A percentile compares a stretch with the other conserved stretches of the same genome.
Conservation (phyloP, 2,329 filamentous ascomycete species). For the Diaporthe aspalathi region DNA sequence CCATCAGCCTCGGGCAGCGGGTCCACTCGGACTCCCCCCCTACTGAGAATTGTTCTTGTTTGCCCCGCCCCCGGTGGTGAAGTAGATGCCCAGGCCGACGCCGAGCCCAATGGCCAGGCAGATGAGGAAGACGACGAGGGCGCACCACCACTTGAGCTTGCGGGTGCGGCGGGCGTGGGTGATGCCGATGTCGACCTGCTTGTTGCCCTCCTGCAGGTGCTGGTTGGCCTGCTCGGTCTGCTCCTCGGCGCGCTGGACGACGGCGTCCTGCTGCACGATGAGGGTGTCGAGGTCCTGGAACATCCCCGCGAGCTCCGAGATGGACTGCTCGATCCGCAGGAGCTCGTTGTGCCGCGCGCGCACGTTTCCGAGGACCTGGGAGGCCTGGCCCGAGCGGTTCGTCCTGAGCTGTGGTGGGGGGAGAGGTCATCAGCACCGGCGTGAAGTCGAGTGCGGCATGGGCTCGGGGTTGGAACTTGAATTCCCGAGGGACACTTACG, state of each 20-base stretch:
- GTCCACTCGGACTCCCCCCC: conserved; percentile 22
- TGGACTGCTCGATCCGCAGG: conserved; percentile 80
- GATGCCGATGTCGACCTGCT: conserved; percentile 76
- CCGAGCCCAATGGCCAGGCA: conserved; percentile 65
- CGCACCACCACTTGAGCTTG: conserved; percentile 86
- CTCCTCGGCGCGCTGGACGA: conserved; percentile 71
- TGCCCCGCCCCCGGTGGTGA: conserved; percentile 42
- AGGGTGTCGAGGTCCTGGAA: conserved; percentile 81
- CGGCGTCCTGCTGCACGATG: conserved; percentile 77
- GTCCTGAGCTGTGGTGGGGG: conserved; percentile 73
- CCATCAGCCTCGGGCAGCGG: no score
- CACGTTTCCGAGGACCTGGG: conserved; percentile 79
- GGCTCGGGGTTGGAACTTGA: neutral
- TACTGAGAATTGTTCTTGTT: neutral
- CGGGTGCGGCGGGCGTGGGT: conserved; percentile 73
- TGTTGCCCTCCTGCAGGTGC: conserved; percentile 76
- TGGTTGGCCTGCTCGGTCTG: conserved; percentile 74
- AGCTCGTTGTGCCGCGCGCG: conserved; percentile 87
- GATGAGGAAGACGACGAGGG: conserved; percentile 70
- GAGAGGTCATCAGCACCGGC: neutral
- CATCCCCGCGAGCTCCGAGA: conserved; percentile 75
- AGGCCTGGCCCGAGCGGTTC: conserved; percentile 80
- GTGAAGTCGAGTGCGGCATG: neutral
- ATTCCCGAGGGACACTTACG: conserved; percentile 65
- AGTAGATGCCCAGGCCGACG: conserved; percentile 64